phyloP scores from a whole-genome alignment of 202 grass and related monocot genomes.

The Bolboschoenoplectus hybrid region DNA sequence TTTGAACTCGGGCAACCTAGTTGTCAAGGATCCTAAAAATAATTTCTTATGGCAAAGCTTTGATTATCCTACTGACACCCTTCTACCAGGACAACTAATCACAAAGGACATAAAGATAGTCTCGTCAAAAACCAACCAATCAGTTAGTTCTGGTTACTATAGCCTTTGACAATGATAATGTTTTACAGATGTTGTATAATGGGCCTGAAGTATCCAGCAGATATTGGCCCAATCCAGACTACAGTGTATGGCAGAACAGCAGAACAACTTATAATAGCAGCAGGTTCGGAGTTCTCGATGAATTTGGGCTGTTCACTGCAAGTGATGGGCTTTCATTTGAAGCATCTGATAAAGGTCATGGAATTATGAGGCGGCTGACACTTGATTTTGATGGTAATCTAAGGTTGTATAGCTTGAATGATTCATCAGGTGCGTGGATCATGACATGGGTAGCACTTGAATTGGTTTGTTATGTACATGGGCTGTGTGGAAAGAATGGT shows the following conservation, averaged over 20 bases:
- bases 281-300: conserved; percentile 54
- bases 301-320: conserved; percentile 47
- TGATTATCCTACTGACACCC: conserved; percentile 62
- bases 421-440: conserved; percentile 48
- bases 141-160: conserved; percentile 34
- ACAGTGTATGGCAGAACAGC: conserved; percentile 45
- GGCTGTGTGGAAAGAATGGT: conserved; percentile 67
- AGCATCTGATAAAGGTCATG: conserved; percentile 47
- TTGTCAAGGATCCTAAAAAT: conserved; percentile 32
- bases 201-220: conserved; percentile 72
- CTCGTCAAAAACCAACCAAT: conserved; percentile 10
- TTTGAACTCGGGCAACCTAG: conserved; percentile 68
- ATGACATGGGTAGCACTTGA: conserved; percentile 40
- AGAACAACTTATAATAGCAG: conserved; percentile 63
- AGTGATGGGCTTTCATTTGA: conserved; percentile 51
- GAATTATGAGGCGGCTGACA: conserved; percentile 56
- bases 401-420: conserved; percentile 74
- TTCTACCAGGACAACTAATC: conserved; percentile 58
- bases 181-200: conserved; percentile 61
- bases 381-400: conserved; percentile 62
- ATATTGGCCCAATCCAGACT: conserved; percentile 76
- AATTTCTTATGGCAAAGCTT: conserved; percentile 69
- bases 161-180: conserved; percentile 70
- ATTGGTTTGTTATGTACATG: conserved; percentile 59
- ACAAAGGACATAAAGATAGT: conserved; percentile 46